Base-by-base conservation (phyloP, 2,329 filamentous ascomycete genomes). In the Knufia fluminis region DNA sequence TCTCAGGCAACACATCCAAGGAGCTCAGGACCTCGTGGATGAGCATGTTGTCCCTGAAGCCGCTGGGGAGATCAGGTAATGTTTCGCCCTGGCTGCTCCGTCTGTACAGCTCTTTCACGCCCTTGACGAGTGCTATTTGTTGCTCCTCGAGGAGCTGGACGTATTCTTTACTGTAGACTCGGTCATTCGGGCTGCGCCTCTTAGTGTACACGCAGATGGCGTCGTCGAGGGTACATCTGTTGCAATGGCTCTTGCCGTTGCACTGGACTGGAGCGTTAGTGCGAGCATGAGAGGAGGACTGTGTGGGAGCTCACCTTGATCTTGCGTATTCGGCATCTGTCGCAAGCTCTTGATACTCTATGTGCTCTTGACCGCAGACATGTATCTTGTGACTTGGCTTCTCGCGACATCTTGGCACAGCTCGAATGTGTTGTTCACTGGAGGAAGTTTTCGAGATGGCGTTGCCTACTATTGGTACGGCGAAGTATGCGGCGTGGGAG, bases 201-300 rank as follows among this genome's bases (percentile, higher is more conserved):
- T 44, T 44, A 6, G 41, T 44, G n/a, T 44, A 44, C 24, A 44
- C 41, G 23, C 41, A 44, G 20, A 44, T 31, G n/a, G 41, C 41
- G 19, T 44, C 41, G 14, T 44, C 41, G 14, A 44, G 12, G 19
- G 14, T 44, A 14, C 41, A 44, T 44, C 41, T 24, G 41, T 31
- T 44, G 41, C 41, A 44, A n/a, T 44, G 41, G n/a, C 22, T 14
- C 19, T 44, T 44, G 41, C 41, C 41, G 24, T 44, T 44, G 22
- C 41, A 44, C 41, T 44, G 16, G 35, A 3, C 41, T 6, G 4
- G 3, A 4, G 20, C 7, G 16, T 22, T 20, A 28, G 14, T 22
- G 10, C 28, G n/a, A n/a, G n/a, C 8, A 8, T 3, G 12, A 16
- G 41, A 44, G n/a, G 9, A 28, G 19, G 3, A n/a, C 20, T n/a